These are phyloP conservation scores for Mortierella sp. DNA, from an alignment of 371 early-diverging fungal species.

Conservation along the genomic window DNA sequence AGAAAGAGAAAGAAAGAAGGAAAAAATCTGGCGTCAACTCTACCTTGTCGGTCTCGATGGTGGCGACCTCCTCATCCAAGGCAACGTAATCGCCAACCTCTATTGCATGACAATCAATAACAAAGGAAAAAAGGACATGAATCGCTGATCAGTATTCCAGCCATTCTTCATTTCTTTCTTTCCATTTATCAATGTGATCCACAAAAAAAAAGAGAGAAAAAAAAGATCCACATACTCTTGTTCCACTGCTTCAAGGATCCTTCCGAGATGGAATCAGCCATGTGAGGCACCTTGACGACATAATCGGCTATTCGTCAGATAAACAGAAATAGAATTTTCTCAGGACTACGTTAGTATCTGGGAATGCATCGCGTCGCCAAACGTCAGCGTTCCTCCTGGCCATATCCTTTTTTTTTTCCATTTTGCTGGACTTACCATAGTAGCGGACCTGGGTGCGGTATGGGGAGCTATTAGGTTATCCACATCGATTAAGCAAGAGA, in stretches of 20 bases:
- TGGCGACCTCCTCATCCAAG: constrained; percentile 95
- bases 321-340: constrained; percentile 66
- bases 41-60: constrained; percentile 98
- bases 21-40: neutral
- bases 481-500: too few species aligned
- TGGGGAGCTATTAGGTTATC: constrained; percentile 27
- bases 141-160: neutral
- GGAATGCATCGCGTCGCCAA: constrained; percentile 60
- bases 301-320: constrained; percentile 64
- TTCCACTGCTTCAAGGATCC: constrained; percentile 96
- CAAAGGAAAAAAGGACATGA: constrained; percentile 2
- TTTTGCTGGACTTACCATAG: constrained; percentile 35
- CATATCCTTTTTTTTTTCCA: too few species aligned
- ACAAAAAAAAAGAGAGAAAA: neutral
- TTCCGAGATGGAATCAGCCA: constrained; percentile 98
- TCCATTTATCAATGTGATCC: neutral
- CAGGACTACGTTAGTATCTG: constrained; percentile 49
- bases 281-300: constrained; percentile 91
- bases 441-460: constrained; percentile 51
- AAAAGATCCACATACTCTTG: constrained; percentile 77
- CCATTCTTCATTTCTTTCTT: neutral
- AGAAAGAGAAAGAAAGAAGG: neutral
- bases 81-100: constrained; percentile 95
- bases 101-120: constrained; percentile 43
- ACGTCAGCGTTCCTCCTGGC: constrained; percentile 6